These are phyloP conservation scores for Tulasnella sp. DNA, from an alignment of 768 basidiomycete species.

Conservation along the genomic window DNA sequence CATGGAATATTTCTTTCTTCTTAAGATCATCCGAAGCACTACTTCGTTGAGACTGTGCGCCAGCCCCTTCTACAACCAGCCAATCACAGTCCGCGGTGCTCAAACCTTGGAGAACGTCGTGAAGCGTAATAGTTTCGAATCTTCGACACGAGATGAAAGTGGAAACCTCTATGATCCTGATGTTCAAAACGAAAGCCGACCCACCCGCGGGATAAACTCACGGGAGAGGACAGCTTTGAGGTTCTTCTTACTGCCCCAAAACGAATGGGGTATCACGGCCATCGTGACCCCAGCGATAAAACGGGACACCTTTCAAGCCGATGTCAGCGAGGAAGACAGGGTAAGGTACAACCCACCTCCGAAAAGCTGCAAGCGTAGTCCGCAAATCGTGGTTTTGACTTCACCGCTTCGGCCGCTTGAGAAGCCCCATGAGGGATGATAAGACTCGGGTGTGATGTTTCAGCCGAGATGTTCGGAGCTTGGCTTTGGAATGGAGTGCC, in stretches of 20 bases:
- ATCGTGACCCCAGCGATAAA: slow-evolving; percentile 54
- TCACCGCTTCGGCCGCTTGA: slow-evolving; percentile 35
- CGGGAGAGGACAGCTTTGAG: slow-evolving; percentile 43
- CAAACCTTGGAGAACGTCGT: slow-evolving; percentile 65
- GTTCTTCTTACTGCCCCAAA: slow-evolving; percentile 71
- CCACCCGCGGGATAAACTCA: slow-evolving; percentile 27
- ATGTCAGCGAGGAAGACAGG: background rate
- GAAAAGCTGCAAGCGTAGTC: slow-evolving; percentile 57
- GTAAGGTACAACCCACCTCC: slow-evolving; percentile 37
- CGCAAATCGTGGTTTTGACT: slow-evolving; percentile 57
- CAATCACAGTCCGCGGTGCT: slow-evolving; percentile 65
- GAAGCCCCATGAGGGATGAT: slow-evolving; percentile 36
- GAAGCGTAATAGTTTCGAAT: slow-evolving; percentile 70
- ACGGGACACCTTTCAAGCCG: slow-evolving; percentile 45
- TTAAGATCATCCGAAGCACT: slow-evolving; percentile 59
- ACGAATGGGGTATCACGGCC: slow-evolving; percentile 52
- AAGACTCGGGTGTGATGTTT: slow-evolving; percentile 37
- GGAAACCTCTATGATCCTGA: slow-evolving; percentile 44
- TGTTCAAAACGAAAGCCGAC: background rate
- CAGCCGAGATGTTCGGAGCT: slow-evolving; percentile 34
- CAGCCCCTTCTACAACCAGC: slow-evolving; percentile 31
- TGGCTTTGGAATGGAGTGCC: slow-evolving; percentile 37
- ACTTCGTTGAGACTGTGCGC: slow-evolving; percentile 25
- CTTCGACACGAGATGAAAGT: slow-evolving; percentile 62
- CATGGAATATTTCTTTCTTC: slow-evolving; percentile 66